Conservation (phyloP, 192 early-diverging fungal species). For the Haplosporangium gracile region DNA sequence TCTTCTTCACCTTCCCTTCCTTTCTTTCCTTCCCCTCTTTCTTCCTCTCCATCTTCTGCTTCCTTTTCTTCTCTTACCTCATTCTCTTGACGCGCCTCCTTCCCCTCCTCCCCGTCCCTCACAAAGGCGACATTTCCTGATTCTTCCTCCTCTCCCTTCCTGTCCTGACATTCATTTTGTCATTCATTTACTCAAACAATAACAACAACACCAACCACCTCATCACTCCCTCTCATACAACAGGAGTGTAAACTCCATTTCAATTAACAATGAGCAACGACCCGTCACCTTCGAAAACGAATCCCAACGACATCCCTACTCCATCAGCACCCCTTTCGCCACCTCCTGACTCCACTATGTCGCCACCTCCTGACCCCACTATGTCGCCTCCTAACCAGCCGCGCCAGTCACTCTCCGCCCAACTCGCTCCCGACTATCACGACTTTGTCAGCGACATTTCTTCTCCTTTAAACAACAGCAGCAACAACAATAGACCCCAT, state of each 20-base stretch:
- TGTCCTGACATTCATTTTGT: constrained; percentile 4
- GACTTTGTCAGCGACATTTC: constrained; percentile 43
- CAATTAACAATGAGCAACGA: background rate
- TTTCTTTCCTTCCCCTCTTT: background rate
- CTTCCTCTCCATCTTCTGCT: background rate
- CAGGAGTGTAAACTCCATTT: background rate
- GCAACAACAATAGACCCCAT: background rate
- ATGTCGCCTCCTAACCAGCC: constrained; percentile 47
- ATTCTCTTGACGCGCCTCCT: background rate
- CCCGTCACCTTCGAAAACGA: background rate
- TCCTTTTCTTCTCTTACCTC: background rate
- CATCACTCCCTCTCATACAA: background rate
- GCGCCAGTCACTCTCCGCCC: constrained; percentile 34
- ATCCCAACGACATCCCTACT: background rate
- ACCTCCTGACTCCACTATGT: constrained; percentile 3
- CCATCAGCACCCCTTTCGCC: background rate
- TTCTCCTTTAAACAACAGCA: background rate
- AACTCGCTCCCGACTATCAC: constrained; percentile 44
- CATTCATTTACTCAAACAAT: background rate
- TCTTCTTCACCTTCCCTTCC: background rate
- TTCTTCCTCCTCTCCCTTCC: background rate
- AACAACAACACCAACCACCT: background rate
- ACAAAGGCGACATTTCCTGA: background rate
- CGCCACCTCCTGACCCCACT: constrained; percentile 16
- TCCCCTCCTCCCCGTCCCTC: background rate